These are phyloP conservation scores for Colletotrichum sp. DNA, from an alignment of 2,329 filamentous ascomycete genomes.

Conservation along the genomic window DNA sequence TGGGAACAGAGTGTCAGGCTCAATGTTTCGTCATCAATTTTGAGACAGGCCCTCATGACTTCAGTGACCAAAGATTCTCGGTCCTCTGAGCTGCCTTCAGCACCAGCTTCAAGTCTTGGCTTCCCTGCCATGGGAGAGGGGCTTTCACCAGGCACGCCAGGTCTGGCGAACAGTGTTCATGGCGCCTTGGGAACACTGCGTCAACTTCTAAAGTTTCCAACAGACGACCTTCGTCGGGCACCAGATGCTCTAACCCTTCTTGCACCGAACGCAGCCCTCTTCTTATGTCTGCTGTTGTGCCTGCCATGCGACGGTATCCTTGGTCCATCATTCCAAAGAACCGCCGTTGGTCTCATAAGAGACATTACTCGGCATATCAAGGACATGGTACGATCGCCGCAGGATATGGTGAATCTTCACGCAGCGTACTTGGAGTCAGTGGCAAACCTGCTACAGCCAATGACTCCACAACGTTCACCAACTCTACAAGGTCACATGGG, in stretches of 20 bases:
- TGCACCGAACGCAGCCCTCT: neutral
- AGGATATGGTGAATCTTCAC: neutral
- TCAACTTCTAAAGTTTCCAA: slow-evolving; percentile 10
- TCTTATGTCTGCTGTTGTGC: neutral
- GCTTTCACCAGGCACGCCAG: neutral
- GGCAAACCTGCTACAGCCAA: neutral
- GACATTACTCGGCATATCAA: neutral
- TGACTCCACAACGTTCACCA: neutral
- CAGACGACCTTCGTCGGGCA: slow-evolving; percentile 11
- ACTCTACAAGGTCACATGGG: neutral
- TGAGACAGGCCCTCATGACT: neutral
- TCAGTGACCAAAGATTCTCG: neutral
- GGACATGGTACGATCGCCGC: neutral
- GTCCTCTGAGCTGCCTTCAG: neutral
- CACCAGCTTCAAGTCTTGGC: neutral
- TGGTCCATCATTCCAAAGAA: neutral
- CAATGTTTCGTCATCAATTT: neutral
- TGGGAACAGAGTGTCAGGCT: neutral
- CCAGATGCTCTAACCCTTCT: neutral
- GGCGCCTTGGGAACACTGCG: slow-evolving; percentile 8
- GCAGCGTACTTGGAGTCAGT: neutral
- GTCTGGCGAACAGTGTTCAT: neutral
- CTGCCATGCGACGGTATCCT: neutral
- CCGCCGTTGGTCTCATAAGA: neutral
- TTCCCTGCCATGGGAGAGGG: neutral